Conservation (phyloP, 208 protist species). For the Leishmania tarentolae region DNA sequence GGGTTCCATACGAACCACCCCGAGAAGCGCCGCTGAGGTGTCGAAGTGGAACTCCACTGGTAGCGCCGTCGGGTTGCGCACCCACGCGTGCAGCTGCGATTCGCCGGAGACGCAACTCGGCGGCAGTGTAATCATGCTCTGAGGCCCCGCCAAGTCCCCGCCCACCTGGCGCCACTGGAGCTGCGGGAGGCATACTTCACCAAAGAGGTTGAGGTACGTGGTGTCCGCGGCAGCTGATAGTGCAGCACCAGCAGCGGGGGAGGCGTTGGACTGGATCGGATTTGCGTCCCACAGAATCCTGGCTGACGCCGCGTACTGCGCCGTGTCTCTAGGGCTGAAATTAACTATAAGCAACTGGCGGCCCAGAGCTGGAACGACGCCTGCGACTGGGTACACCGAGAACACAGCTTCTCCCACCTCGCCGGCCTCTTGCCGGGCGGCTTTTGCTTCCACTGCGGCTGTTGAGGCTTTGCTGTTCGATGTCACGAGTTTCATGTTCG, state of each 20-base stretch:
- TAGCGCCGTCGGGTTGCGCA: slow-evolving; percentile 85
- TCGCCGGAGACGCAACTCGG: slow-evolving; percentile 82
- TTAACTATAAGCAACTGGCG: slow-evolving; percentile 60
- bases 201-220: slow-evolving; percentile 51
- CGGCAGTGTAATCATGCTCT: slow-evolving; percentile 51
- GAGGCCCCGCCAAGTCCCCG: slow-evolving; percentile 33
- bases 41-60: slow-evolving; percentile 64
- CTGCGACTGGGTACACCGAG: slow-evolving; percentile 48
- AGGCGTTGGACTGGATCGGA: slow-evolving; percentile 7
- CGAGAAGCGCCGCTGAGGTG: slow-evolving; percentile 43
- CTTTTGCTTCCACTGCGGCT: neutral
- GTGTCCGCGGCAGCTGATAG: slow-evolving; percentile 19
- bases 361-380: slow-evolving; percentile 56
- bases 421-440: slow-evolving; percentile 7
- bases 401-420: slow-evolving; percentile 42
- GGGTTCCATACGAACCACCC: slow-evolving; percentile 67
- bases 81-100: slow-evolving; percentile 35
- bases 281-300: slow-evolving; percentile 46
- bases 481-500: slow-evolving; percentile 2
- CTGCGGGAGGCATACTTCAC: slow-evolving; percentile 56
- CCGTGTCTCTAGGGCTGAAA: slow-evolving; percentile 49
- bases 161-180: slow-evolving; percentile 34
- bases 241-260: neutral
- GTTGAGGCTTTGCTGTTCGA: neutral
- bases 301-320: slow-evolving; percentile 55